Percentiles rank a stretch among this genome's conserved stretches.
Evolutionary conservation across 106 monocot species (phyloP).

Genomic region (Agapanthus africanus): DNA sequence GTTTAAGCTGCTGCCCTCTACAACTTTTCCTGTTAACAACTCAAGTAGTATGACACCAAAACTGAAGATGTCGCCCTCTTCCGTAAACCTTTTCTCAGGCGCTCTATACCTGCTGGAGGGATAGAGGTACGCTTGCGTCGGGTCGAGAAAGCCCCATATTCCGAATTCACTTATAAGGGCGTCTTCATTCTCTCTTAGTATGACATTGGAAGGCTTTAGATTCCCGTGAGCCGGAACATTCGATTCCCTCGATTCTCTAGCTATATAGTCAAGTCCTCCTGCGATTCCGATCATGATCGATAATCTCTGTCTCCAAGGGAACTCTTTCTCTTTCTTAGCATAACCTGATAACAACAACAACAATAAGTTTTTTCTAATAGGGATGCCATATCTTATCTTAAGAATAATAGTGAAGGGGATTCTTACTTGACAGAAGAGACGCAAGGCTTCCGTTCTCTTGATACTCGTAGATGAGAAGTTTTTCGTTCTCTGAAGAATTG

Average conservation of each 20-base stretch:
- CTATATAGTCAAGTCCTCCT: conserved; percentile 10
- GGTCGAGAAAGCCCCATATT: conserved; percentile 11
- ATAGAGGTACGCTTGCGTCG: not conserved
- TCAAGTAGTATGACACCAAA: conserved; percentile 22
- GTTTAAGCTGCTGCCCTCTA: conserved; percentile 1
- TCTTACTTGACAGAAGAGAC: conserved; percentile 16
- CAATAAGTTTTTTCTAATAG: not conserved
- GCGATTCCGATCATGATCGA: conserved; percentile 17
- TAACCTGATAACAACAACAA: conserved; percentile 14
- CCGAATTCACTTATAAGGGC: conserved; percentile 21
- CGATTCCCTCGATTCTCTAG: conserved; percentile 1
- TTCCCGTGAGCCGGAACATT: conserved; percentile 14
- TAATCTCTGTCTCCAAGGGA: conserved; percentile 16
- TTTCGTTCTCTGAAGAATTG: conserved; percentile 12
- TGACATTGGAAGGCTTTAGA: conserved; percentile 18
- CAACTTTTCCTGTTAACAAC: conserved; percentile 14
- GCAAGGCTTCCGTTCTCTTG: conserved; percentile 11
- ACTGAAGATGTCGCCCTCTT: conserved; percentile 17
- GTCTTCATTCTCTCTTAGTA: conserved; percentile 15
- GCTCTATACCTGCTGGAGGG: conserved; percentile 13
- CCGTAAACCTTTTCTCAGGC: conserved; percentile 11
- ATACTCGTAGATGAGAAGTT: conserved; percentile 17
- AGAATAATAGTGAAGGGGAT: not conserved
- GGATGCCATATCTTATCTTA: not conserved
- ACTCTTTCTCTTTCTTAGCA: conserved; percentile 5